phyloP scores from a whole-genome alignment of 257 asterid genomes.

The Agastache rugosa region DNA sequence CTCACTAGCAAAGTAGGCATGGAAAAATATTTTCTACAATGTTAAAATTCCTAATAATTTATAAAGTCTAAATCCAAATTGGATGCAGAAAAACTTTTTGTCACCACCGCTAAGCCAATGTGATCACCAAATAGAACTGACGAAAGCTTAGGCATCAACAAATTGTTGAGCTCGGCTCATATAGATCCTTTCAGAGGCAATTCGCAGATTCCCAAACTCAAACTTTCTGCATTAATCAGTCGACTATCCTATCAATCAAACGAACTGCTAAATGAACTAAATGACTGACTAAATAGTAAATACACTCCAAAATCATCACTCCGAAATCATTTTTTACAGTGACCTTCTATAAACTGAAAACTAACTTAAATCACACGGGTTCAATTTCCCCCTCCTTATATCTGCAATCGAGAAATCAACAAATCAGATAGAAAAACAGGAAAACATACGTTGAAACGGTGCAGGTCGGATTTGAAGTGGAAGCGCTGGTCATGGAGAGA shows the following conservation, averaged over 20 bases:
- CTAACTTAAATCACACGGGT: constrained; percentile 6
- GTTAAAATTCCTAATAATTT: too few relatives aligned
- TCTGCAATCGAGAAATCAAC: background rate
- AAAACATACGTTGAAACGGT: constrained; percentile 77
- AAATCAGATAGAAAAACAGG: background rate
- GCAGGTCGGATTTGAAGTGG: constrained; percentile 94
- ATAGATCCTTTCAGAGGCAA: constrained; percentile 1
- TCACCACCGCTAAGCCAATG: background rate
- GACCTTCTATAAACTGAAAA: constrained; percentile 8
- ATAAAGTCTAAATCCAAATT: too few relatives aligned
- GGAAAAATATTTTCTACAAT: too few relatives aligned
- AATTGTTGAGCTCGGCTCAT: background rate
- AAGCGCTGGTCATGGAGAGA: constrained; percentile 89
- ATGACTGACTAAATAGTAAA: background rate
- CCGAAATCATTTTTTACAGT: background rate
- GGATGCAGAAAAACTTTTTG: too few relatives aligned
- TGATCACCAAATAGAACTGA: constrained; percentile 7
- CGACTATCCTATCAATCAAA: background rate
- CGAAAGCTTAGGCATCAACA: background rate
- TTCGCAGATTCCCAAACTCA: background rate
- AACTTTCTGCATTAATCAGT: constrained; percentile 3
- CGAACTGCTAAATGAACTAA: background rate
- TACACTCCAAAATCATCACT: background rate
- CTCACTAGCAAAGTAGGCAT: background rate
- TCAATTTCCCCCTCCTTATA: background rate